Evolutionary conservation across 208 protist genomes (phyloP), one percentile per base, ranked within the genome.

Genomic region (Angomonas deanei): DNA sequence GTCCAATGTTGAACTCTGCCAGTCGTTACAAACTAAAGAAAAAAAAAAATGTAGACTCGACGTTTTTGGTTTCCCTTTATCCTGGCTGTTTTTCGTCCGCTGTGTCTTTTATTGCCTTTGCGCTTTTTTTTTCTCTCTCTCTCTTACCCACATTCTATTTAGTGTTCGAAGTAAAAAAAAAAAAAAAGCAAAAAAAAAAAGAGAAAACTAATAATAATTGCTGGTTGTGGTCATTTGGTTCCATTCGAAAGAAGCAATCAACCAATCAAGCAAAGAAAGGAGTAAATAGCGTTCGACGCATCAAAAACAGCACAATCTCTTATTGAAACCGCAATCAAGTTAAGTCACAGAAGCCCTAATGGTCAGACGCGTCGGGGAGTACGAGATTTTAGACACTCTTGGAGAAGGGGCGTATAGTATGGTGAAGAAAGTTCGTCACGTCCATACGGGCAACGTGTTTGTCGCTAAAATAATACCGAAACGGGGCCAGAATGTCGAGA

Each of bases 401-500:
- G 88, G 85, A 11, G 70, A 80, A 52, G 88, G 88, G 36, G 74
- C 84, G 0, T 92, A 74, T 67, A 91, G 85, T 71, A 88, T 86
- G 56, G 88, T 94, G n/a, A 92, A 92, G 47, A 48, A 70, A n/a
- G 86, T 85, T 23, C 68, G 69, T 1, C 80, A 94, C 67, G 83
- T 87, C 50, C 80, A 75, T 32, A 91, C 85, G 1, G 75, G 72
- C 3, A 73, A 70, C 49, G 65, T 68, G 58, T 87, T 88, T 66
- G 88, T 92, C 5, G 85, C 84, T 10, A 94, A 94, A 54, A 94
- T 94, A 32, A 81, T 94, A 34, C 76, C 68, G 0, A 94, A 94
- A 50, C 78, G 67, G 4, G 77, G 80, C 58, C 72, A 84, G 56
- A 53, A 75, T 34, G 86, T 93, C 0, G 77, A 92, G 49, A 80